Percentiles rank a stretch among this genome's conserved stretches.
phyloP scores from a whole-genome alignment of 1,139 yeast species.

The Yamadazyma sp. region DNA sequence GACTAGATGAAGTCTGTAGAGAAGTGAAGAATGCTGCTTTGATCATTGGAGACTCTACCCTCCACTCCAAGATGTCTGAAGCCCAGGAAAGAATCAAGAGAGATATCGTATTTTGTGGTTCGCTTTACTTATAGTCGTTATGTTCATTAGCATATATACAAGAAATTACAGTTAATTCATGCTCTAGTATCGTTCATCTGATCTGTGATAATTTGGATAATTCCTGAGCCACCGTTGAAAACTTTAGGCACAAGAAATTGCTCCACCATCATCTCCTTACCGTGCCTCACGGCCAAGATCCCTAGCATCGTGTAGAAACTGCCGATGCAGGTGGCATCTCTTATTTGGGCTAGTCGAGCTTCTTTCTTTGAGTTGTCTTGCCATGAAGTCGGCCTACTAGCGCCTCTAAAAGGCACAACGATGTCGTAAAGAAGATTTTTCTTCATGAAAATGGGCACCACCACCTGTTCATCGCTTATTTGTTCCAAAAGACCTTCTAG shows the following conservation, averaged over 20 bases:
- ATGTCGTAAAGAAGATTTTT: conserved; percentile 25
- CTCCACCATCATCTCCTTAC: conserved; percentile 22
- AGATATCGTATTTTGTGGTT: conserved; percentile 96
- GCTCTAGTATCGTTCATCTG: conserved; percentile 6
- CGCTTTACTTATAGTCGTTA: conserved; percentile 64
- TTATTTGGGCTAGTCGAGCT: conserved; percentile 14
- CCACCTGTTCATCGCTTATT: conserved; percentile 18
- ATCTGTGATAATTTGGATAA: conserved; percentile 19
- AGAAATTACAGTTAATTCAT: too few species aligned
- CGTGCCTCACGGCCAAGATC: conserved; percentile 30
- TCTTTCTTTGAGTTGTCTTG: conserved; percentile 12
- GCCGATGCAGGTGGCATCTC: conserved; percentile 30
- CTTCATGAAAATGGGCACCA: conserved; percentile 36
- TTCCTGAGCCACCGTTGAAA: conserved; percentile 29
- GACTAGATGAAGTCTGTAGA: conserved; percentile 92
- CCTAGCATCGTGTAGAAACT: conserved; percentile 45
- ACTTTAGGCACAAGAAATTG: conserved; percentile 29
- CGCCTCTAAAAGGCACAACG: conserved; percentile 34
- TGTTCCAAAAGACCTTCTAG: conserved; percentile 18
- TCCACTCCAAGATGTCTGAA: conserved; percentile 83
- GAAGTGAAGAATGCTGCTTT: conserved; percentile 93
- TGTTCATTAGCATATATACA: conserved; percentile 6
- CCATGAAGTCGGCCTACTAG: conserved; percentile 4
- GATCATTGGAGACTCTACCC: conserved; percentile 87
- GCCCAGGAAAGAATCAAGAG: conserved; percentile 96